phyloP scores from a whole-genome alignment of 192 early-diverging fungal genomes.

The Coemansia sp. region DNA sequence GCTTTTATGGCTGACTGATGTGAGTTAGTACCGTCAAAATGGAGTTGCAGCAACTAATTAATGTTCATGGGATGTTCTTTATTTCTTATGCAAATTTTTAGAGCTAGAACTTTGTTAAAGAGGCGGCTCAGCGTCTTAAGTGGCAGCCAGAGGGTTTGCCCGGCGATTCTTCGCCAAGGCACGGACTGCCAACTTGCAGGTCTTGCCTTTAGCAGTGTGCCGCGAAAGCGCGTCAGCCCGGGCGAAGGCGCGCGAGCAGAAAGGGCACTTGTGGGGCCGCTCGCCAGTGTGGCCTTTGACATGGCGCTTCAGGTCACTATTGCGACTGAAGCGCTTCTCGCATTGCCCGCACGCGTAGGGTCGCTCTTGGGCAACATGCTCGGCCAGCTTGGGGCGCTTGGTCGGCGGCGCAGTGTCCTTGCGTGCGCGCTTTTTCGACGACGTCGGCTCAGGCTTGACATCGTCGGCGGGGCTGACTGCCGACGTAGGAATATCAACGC shows the following conservation, averaged over 20 bases:
- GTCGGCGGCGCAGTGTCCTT: background rate
- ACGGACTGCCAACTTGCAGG: slow-evolving; percentile 1
- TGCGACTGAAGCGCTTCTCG: slow-evolving; percentile 68
- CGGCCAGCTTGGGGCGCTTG: slow-evolving; percentile 39
- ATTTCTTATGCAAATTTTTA: no score
- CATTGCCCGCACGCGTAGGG: slow-evolving; percentile 71
- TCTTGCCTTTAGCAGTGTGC: no score
- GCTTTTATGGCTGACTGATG: no score
- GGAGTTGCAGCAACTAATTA: no score
- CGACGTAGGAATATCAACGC: background rate
- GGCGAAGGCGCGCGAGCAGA: slow-evolving; percentile 26
- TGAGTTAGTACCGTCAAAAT: no score
- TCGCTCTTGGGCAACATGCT: slow-evolving; percentile 54
- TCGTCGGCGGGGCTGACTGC: background rate
- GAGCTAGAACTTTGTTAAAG: no score
- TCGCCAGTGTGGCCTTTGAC: slow-evolving; percentile 65
- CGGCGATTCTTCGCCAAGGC: slow-evolving; percentile 8
- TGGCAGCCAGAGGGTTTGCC: background rate
- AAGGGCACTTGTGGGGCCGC: slow-evolving; percentile 61
- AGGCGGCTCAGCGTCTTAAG: background rate
- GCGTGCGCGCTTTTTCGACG: slow-evolving; percentile 16
- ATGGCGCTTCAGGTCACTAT: slow-evolving; percentile 81
- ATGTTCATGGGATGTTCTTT: no score
- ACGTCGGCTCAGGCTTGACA: no score
- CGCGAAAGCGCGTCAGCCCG: no score